phyloP scores from a whole-genome alignment of 805 yeast genomes.

The Spathaspora sp. region DNA sequence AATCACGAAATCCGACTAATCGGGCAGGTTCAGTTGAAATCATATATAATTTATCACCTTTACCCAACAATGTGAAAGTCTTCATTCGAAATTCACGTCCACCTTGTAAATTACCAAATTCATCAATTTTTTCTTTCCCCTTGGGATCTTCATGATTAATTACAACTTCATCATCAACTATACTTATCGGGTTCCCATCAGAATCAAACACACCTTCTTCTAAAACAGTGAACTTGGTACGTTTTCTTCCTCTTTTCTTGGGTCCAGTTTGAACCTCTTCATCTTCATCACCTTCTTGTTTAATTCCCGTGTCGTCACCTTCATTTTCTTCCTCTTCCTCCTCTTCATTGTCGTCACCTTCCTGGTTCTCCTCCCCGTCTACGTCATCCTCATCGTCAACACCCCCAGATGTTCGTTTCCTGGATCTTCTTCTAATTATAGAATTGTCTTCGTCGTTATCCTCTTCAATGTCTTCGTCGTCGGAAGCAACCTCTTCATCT shows the following conservation, averaged over 20 bases:
- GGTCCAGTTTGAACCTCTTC: slow-evolving; percentile 21
- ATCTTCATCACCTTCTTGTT: slow-evolving; percentile 19
- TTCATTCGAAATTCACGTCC: slow-evolving; percentile 73
- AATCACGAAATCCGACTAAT: slow-evolving; percentile 89
- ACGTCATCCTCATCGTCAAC: slow-evolving; percentile 9
- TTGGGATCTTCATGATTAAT: slow-evolving; percentile 67
- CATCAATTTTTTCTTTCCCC: slow-evolving; percentile 73
- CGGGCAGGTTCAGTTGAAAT: slow-evolving; percentile 95
- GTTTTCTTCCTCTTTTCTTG: slow-evolving; percentile 42
- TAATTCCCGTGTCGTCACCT: slow-evolving; percentile 16
- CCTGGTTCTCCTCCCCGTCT: slow-evolving; percentile 19
- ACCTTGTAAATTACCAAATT: slow-evolving; percentile 62
- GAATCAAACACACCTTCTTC: slow-evolving; percentile 53
- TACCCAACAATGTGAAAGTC: slow-evolving; percentile 58
- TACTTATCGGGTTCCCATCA: slow-evolving; percentile 61
- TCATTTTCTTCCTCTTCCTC: slow-evolving; percentile 20
- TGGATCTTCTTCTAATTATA: neutral
- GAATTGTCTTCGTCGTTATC: slow-evolving; percentile 10
- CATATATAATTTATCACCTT: slow-evolving; percentile 78
- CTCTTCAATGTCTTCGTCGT: slow-evolving; percentile 19
- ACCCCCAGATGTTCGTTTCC: slow-evolving; percentile 1
- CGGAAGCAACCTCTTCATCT: slow-evolving; percentile 8
- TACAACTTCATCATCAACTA: slow-evolving; percentile 73
- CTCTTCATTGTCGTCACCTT: slow-evolving; percentile 14
- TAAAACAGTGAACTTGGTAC: slow-evolving; percentile 30